A percentile compares a stretch with the other conserved stretches of the same genome.
Evolutionary conservation across 345 rosid genomes (phyloP).

Genomic region (Boechera divaricarpa): DNA sequence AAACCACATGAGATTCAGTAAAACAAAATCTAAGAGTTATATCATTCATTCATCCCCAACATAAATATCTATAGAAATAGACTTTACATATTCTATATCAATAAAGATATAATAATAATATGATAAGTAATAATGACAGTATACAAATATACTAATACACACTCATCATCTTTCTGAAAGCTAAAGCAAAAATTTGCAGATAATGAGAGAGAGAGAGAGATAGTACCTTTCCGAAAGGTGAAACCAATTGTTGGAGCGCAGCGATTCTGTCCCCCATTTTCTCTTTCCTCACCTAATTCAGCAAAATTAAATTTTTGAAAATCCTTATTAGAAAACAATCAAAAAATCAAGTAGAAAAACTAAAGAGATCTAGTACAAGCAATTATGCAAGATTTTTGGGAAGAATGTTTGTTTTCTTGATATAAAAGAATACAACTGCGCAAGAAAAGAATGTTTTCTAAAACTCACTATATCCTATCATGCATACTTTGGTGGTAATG

Average conservation of each 20-base stretch:
- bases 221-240: conserved; percentile 99
- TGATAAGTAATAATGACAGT: conserved; percentile 38
- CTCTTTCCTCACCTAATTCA: conserved; percentile 92
- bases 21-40: conserved; percentile 44
- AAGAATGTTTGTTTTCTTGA: conserved; percentile 38
- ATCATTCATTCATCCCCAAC: conserved; percentile 34
- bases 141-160: conserved; percentile 49
- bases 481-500: background rate
- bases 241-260: conserved; percentile 99
- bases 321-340: background rate
- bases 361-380: background rate
- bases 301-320: background rate
- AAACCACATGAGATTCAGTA: conserved; percentile 50
- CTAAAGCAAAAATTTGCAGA: conserved; percentile 41
- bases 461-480: background rate
- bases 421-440: background rate
- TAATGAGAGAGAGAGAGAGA: conserved; percentile 36
- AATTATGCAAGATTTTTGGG: conserved; percentile 26
- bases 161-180: conserved; percentile 51
- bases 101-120: conserved; percentile 23
- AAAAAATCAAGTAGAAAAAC: conserved; percentile 1
- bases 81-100: conserved; percentile 11
- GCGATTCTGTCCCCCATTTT: conserved; percentile 99
- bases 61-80: conserved; percentile 26
- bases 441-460: background rate